These are phyloP conservation scores for Hygrocybe punicea DNA, from an alignment of 768 basidiomycete species.

Conservation along the genomic window DNA sequence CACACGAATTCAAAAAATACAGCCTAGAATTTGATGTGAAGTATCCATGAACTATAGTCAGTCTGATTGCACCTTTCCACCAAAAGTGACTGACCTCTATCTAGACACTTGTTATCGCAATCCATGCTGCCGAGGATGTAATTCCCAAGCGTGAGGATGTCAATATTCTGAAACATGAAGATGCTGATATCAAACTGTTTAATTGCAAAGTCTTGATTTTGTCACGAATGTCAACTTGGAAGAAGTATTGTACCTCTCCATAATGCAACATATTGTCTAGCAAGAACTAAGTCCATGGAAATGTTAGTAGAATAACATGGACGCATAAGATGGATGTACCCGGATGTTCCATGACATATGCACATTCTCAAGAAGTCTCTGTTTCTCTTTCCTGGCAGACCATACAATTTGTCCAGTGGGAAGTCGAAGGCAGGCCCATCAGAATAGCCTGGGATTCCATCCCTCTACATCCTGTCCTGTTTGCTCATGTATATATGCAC, in stretches of 20 bases:
- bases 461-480: neutral
- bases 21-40: no score
- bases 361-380: neutral
- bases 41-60: no score
- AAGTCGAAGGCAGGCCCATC: conserved; percentile 21
- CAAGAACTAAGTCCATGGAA: no score
- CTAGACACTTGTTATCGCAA: no score
- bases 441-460: neutral
- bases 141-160: no score
- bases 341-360: conserved; percentile 1
- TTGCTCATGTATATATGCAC: neutral
- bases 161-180: no score
- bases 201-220: conserved; percentile 4
- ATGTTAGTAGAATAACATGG: neutral
- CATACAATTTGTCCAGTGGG: conserved; percentile 25
- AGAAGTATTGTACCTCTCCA: conserved; percentile 19
- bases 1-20: no score
- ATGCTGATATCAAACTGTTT: no score
- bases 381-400: conserved; percentile 19
- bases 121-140: no score
- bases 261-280: neutral
- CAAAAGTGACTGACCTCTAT: no score
- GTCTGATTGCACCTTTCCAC: no score
- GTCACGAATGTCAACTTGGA: conserved; percentile 12
- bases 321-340: neutral